phyloP scores from a whole-genome alignment of 306 rosid species.

The Morella rubra region DNA sequence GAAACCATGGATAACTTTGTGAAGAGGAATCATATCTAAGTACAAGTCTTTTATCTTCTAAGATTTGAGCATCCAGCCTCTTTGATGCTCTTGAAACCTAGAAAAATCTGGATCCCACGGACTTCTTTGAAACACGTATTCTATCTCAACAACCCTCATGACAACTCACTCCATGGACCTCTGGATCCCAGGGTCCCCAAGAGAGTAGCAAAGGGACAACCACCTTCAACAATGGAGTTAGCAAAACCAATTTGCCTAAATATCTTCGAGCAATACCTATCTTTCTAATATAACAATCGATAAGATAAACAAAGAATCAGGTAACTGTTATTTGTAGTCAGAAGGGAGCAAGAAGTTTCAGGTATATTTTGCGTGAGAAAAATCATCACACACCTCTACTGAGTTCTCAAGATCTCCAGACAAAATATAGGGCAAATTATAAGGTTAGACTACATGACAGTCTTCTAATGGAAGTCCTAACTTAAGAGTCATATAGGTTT shows the following conservation, averaged over 20 bases:
- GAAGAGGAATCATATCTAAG: not conserved
- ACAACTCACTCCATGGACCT: not conserved
- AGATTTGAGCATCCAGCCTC: slow-evolving; percentile 3
- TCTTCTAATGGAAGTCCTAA: not conserved
- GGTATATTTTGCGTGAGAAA: not conserved
- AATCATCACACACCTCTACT: slow-evolving; percentile 1
- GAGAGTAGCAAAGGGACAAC: not conserved
- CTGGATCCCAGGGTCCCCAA: not conserved
- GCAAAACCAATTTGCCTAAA: not conserved
- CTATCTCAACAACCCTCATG: not conserved
- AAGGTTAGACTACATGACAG: not conserved
- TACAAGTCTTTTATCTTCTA: not conserved
- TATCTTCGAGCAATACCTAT: not conserved
- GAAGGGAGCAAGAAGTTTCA: not conserved
- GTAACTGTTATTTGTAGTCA: not conserved
- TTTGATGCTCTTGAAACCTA: slow-evolving; percentile 2
- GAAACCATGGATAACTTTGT: slow-evolving; percentile 1
- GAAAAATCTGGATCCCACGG: not conserved
- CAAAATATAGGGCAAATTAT: not conserved
- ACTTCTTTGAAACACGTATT: not conserved
- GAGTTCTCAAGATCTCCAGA: not conserved
- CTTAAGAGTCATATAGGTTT: not conserved
- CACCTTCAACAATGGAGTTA: not conserved
- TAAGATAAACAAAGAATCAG: not conserved
- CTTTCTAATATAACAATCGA: not conserved